These are phyloP conservation scores for Mucor irregularis DNA, from an alignment of 371 early-diverging fungal genomes.

Conservation along the genomic window DNA sequence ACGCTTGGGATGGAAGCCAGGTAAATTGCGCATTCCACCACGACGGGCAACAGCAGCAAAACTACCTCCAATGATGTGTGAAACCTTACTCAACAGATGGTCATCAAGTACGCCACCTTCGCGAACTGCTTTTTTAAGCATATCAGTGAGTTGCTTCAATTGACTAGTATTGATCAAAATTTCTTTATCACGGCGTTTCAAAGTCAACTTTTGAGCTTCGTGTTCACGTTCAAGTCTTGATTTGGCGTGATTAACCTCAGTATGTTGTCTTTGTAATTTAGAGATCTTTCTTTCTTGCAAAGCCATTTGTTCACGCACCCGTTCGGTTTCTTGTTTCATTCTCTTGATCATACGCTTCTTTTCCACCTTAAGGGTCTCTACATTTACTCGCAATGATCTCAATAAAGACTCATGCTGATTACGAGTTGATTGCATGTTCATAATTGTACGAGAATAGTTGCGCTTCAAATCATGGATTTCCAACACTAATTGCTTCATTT, in stretches of 20 bases:
- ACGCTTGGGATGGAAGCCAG: constrained; percentile 16
- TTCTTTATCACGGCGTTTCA: constrained; percentile 59
- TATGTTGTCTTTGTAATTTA: constrained; percentile 68
- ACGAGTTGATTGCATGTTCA: constrained; percentile 54
- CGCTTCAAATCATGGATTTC: constrained; percentile 72
- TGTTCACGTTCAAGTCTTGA: constrained; percentile 70
- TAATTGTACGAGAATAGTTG: constrained; percentile 61
- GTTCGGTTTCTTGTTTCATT: constrained; percentile 75
- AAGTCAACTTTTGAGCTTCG: constrained; percentile 63
- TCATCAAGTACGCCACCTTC: constrained; percentile 52
- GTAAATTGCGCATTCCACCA: constrained; percentile 28
- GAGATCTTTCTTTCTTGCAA: constrained; percentile 74
- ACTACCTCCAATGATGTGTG: constrained; percentile 46
- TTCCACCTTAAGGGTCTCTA: constrained; percentile 72
- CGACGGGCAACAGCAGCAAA: constrained; percentile 43
- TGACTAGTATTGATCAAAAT: constrained; percentile 57
- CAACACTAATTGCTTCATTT: constrained; percentile 65
- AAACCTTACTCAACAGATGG: constrained; percentile 37
- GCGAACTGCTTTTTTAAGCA: constrained; percentile 53
- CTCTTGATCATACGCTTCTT: constrained; percentile 80
- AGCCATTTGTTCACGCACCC: constrained; percentile 67
- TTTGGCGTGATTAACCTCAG: constrained; percentile 63
- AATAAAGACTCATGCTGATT: constrained; percentile 57
- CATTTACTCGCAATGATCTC: constrained; percentile 52
- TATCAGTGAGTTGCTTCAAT: constrained; percentile 51